Percentiles rank a stretch among this genome's conserved stretches.
Evolutionary conservation across 2,329 filamentous ascomycete genomes (phyloP).

Genomic region (Monilinia vaccinii-corymbosi): DNA sequence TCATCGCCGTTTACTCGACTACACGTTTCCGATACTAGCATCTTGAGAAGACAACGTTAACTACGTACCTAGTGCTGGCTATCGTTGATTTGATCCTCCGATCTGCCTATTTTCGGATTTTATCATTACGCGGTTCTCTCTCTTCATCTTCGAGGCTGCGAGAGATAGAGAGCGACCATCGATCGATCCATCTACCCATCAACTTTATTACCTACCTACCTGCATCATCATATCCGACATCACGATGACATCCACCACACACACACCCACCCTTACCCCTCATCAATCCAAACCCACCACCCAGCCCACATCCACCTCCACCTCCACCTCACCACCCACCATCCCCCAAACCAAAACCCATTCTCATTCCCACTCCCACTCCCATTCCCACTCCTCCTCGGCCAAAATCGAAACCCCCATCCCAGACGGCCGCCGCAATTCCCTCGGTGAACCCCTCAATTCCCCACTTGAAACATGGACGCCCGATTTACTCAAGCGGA

Average conservation of each 20-base stretch:
- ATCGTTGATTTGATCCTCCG: no score
- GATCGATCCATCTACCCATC: neutral
- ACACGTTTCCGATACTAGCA: no score
- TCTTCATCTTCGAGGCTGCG: no score
- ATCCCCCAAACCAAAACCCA: neutral
- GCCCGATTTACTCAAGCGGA: slow-evolving; percentile 16
- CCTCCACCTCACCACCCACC: neutral
- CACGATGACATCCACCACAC: neutral
- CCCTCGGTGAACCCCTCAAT: slow-evolving; percentile 17
- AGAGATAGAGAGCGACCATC: no score
- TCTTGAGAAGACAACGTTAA: no score
- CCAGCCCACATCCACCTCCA: neutral
- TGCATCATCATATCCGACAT: neutral
- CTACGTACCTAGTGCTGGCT: no score
- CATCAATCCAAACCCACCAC: neutral
- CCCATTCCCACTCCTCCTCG: neutral
- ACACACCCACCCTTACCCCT: neutral
- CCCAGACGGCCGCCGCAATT: slow-evolving; percentile 22
- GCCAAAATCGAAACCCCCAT: slow-evolving; percentile 5
- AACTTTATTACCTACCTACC: neutral
- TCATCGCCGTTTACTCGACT: no score
- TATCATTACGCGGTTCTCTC: no score
- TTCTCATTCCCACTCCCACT: neutral
- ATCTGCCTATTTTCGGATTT: no score
- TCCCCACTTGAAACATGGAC: slow-evolving; percentile 22